These are phyloP conservation scores for Naganishia liquefaciens DNA, from an alignment of 1,284 basidiomycete genomes.

Conservation along the genomic window DNA sequence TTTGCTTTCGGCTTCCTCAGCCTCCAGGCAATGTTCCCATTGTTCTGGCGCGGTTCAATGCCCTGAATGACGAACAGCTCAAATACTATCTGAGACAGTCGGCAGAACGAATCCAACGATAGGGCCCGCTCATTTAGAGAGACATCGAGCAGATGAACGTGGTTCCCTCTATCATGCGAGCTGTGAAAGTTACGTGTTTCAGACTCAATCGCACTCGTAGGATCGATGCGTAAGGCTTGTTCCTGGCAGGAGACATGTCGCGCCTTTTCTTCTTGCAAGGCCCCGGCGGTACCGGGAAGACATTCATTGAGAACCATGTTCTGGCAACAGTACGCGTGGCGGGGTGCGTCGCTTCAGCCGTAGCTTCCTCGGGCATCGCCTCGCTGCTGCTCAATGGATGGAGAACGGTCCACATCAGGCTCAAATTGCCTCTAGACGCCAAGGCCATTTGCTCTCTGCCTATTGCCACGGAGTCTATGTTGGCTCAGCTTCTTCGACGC, in stretches of 20 bases:
- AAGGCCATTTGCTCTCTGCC: neutral
- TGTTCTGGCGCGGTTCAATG: too few species aligned
- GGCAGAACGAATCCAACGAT: too few species aligned
- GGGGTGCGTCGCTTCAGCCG: slow-evolving; percentile 54
- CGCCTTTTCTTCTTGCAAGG: slow-evolving; percentile 59
- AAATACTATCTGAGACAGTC: too few species aligned
- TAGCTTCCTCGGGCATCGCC: slow-evolving; percentile 58
- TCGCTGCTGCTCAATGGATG: slow-evolving; percentile 55
- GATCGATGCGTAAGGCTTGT: too few species aligned
- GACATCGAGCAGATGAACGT: too few species aligned
- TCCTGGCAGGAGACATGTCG: too few species aligned
- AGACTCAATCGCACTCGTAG: too few species aligned
- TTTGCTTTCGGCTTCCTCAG: neutral
- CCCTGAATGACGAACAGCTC: too few species aligned
- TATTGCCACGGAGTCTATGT: neutral
- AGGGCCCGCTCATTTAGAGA: too few species aligned
- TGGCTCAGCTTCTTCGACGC: neutral
- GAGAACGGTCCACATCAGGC: slow-evolving; percentile 51
- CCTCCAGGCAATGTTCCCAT: too few species aligned
- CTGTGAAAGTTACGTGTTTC: too few species aligned
- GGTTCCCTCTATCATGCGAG: too few species aligned
- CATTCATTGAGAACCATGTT: slow-evolving; percentile 57
- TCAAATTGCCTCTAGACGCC: slow-evolving; percentile 47
- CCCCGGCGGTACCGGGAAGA: slow-evolving; percentile 59
- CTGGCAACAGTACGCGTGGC: slow-evolving; percentile 44